Percentiles rank a stretch among this genome's conserved stretches.
phyloP scores from a whole-genome alignment of 2,329 filamentous ascomycete species.

The Trichophyton schoenleinii region DNA sequence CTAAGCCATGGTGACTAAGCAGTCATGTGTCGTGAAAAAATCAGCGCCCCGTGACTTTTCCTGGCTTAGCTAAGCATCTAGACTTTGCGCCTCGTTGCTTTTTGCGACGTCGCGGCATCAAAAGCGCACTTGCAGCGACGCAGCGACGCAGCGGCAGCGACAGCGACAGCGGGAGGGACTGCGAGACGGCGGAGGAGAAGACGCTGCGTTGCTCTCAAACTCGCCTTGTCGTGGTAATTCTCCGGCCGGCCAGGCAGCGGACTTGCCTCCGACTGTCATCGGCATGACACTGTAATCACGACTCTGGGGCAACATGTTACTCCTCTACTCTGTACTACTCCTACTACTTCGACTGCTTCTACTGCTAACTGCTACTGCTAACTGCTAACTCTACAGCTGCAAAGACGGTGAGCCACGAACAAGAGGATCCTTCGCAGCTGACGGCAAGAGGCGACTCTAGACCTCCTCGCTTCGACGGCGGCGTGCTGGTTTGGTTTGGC shows the following conservation, averaged over 20 bases:
- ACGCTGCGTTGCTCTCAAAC: neutral
- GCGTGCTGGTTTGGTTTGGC: too few relatives aligned
- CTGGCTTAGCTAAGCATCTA: neutral
- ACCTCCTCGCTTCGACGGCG: neutral
- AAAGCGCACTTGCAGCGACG: neutral
- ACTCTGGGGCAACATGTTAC: too few relatives aligned
- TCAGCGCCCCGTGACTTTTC: neutral
- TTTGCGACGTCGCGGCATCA: neutral
- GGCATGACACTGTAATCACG: too few relatives aligned
- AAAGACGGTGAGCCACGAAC: neutral
- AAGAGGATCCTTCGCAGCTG: neutral
- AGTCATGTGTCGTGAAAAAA: slow-evolving; percentile 1
- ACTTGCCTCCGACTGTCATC: too few relatives aligned
- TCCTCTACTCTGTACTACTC: too few relatives aligned
- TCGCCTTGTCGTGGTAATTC: neutral
- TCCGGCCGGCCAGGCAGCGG: neutral
- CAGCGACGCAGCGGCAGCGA: too few relatives aligned
- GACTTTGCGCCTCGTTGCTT: neutral
- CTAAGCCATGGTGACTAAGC: neutral
- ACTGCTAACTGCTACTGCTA: neutral
- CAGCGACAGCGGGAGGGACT: too few relatives aligned
- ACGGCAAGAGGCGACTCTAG: neutral
- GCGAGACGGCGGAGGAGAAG: too few relatives aligned
- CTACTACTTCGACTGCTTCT: too few relatives aligned
- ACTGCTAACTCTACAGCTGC: neutral